Percentiles rank a stretch among this genome's conserved stretches.
Conservation (phyloP, 176 grass and related monocot genomes). For the Carex pumila region DNA sequence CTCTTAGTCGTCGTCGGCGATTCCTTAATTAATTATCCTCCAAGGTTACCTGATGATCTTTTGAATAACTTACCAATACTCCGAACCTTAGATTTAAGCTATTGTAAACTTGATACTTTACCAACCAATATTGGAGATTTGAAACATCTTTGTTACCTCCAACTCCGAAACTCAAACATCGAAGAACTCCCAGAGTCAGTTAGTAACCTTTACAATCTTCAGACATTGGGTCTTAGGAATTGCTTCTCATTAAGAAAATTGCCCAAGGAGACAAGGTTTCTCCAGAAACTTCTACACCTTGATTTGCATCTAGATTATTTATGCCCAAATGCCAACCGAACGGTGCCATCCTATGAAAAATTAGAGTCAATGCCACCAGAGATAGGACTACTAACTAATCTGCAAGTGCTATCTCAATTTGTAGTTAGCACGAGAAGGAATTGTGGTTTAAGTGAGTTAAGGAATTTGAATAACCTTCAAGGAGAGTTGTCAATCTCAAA, state of each 20-base stretch:
- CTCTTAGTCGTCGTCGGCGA: slow-evolving; percentile 24
- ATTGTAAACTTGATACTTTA: slow-evolving; percentile 5
- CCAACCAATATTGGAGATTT: slow-evolving; percentile 34
- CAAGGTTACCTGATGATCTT: slow-evolving; percentile 15
- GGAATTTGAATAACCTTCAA: slow-evolving; percentile 20
- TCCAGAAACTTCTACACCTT: slow-evolving; percentile 35
- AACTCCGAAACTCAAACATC: slow-evolving; percentile 34
- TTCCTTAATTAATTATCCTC: neutral
- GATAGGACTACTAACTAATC: slow-evolving; percentile 27
- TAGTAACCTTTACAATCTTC: slow-evolving; percentile 33
- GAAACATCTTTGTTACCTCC: slow-evolving; percentile 46
- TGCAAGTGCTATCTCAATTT: slow-evolving; percentile 37
- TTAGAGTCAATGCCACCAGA: slow-evolving; percentile 27
- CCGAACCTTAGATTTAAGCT: slow-evolving; percentile 31
- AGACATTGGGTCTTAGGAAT: slow-evolving; percentile 41
- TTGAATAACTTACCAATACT: slow-evolving; percentile 20
- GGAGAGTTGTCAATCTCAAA: slow-evolving; percentile 39
- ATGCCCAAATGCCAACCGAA: neutral
- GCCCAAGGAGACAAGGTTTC: slow-evolving; percentile 7
- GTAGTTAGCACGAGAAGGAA: neutral
- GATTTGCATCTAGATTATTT: slow-evolving; percentile 39
- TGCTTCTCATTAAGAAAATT: slow-evolving; percentile 40
- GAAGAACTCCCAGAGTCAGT: slow-evolving; percentile 1
- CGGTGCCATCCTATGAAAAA: neutral
- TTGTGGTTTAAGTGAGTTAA: slow-evolving; percentile 25